Percentiles rank a stretch among this genome's conserved stretches.
These are phyloP conservation scores for Juncus effusus DNA, from an alignment of 176 grass and related monocot genomes.

Conservation along the genomic window DNA sequence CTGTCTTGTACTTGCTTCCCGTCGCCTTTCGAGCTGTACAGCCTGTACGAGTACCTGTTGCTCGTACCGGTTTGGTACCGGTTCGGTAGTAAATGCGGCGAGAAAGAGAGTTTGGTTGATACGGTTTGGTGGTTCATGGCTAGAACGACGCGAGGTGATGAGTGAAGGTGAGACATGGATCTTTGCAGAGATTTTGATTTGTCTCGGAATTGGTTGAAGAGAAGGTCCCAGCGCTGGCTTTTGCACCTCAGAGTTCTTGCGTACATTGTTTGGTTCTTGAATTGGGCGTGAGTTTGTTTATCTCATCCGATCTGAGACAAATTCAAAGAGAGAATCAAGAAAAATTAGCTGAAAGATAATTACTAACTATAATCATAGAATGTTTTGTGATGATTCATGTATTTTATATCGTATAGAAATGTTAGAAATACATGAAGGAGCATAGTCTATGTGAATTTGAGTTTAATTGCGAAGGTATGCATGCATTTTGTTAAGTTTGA, in stretches of 20 bases:
- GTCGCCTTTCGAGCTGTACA: constrained; percentile 83
- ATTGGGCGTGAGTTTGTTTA: background rate
- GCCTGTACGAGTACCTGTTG: constrained; percentile 26
- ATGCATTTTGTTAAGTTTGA: too few relatives aligned
- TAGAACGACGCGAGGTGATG: background rate
- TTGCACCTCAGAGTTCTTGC: constrained; percentile 34
- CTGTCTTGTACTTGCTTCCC: constrained; percentile 45
- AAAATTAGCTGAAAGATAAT: background rate
- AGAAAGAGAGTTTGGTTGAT: constrained; percentile 21
- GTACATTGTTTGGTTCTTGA: constrained; percentile 20
- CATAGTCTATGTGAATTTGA: too few relatives aligned
- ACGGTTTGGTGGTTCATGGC: constrained; percentile 7
- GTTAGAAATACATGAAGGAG: background rate
- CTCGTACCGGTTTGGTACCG: background rate
- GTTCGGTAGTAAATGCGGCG: background rate
- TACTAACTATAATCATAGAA: background rate
- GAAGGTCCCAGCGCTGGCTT: constrained; percentile 25
- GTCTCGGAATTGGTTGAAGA: constrained; percentile 12
- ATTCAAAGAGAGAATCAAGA: background rate
- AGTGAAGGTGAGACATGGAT: constrained; percentile 3
- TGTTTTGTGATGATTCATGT: background rate
- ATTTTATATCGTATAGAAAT: background rate
- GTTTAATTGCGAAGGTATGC: too few relatives aligned
- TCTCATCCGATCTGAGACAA: background rate
- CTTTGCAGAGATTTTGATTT: background rate